Evolutionary conservation across 2,329 filamentous ascomycete genomes (phyloP), one percentile per base, ranked within the genome.

Genomic region (Fusarium sp.): DNA sequence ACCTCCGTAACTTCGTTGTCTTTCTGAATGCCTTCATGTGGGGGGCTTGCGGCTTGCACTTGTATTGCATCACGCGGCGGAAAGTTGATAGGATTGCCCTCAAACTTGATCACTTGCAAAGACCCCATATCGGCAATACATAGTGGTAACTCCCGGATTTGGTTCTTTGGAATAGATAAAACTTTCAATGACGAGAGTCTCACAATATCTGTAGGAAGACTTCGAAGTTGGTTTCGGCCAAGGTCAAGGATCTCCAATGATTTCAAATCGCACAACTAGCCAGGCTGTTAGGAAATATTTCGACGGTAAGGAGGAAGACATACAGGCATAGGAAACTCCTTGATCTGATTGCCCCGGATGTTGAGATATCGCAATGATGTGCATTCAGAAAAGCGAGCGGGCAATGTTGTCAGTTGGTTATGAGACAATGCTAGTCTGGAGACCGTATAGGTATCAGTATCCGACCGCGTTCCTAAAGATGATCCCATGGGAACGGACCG

Each of bases 241-340:
- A 98, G 87, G 82, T 98, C 95, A 69, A 98, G 88, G 66, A 98
- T 97, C 82, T 98, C 95, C 61, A 98, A 88, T 38, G 94, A 93
- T 58, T 90, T 91, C 69, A 98, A 87, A 80, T 94, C 91, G 80
- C 95, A 95, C 65, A 98, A 89, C 94, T 97, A 79, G 27, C 41
- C 27, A 49, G 60, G 29, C 19, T 55, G 67, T 79, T 66, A 80
- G 77, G 60, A n/a, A 29, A 27, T 74, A 59, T 19, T 54, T 73
- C 70, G 44, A 45, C 23, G 19, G 12, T 29, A 38, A 14, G 21
- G 70, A 58, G 75, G 46, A 58, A 49, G 29, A 44, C 39, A 82
- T 83, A 90, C 88, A 73, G 87, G 82, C 67, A 89, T 79, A 8
- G 88, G 88, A 63, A 90, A 90, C 74, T 90, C 88, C 68, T 84